Evolutionary conservation across 2,329 filamentous ascomycete species (phyloP).

Genomic region (Epichloe baconii): DNA sequence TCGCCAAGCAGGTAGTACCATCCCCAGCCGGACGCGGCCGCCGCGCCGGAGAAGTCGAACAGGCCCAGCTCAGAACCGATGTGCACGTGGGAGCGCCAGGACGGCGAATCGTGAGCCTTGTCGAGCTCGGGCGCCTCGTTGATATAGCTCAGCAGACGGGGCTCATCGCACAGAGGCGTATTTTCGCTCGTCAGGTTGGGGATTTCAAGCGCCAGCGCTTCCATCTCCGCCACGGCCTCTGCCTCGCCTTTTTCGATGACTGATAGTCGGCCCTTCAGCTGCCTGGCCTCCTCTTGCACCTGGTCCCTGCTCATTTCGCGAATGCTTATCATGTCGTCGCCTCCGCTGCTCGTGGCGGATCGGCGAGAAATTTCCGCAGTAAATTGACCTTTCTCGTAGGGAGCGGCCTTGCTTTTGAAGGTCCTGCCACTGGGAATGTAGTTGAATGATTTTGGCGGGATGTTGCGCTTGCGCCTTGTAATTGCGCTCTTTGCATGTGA

Average conservation of each 20-base stretch:
- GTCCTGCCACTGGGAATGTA: slow-evolving; percentile 46
- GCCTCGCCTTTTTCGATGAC: slow-evolving; percentile 49
- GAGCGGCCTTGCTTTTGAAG: slow-evolving; percentile 46
- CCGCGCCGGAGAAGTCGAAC: slow-evolving; percentile 77
- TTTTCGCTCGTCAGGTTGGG: slow-evolving; percentile 73
- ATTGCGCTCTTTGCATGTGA: slow-evolving; percentile 77
- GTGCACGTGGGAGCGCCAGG: slow-evolving; percentile 66
- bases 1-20: slow-evolving; percentile 97
- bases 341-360: slow-evolving; percentile 32
- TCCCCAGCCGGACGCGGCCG: slow-evolving; percentile 81
- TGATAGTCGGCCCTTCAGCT: slow-evolving; percentile 49
- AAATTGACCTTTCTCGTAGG: slow-evolving; percentile 53
- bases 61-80: slow-evolving; percentile 78
- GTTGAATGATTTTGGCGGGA: slow-evolving; percentile 40
- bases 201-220: slow-evolving; percentile 59
- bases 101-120: slow-evolving; percentile 16
- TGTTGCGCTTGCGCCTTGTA: slow-evolving; percentile 48
- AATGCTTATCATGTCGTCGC: slow-evolving; percentile 25
- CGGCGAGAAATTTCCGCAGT: slow-evolving; percentile 41
- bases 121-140: slow-evolving; percentile 48
- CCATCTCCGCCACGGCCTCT: slow-evolving; percentile 51
- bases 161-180: slow-evolving; percentile 59
- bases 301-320: slow-evolving; percentile 30
- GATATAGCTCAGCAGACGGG: slow-evolving; percentile 60
- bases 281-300: slow-evolving; percentile 50